A percentile compares a stretch with the other conserved stretches of the same genome.
phyloP scores from a whole-genome alignment of 148 eudicot genomes.

The Chenopodium berlandieri region DNA sequence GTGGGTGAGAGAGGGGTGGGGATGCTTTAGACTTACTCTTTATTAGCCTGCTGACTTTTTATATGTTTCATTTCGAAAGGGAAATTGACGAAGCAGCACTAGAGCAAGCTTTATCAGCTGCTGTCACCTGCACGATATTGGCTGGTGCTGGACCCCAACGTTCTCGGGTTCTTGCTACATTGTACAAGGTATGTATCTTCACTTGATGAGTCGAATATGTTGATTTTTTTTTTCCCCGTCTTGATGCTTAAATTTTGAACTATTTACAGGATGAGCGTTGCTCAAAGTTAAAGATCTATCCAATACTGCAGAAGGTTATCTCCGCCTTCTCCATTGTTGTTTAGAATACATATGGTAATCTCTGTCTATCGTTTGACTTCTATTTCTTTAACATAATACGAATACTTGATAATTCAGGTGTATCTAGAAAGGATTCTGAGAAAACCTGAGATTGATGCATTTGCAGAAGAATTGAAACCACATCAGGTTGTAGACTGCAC shows the following conservation, averaged over 20 bases:
- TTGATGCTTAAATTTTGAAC: conserved; percentile 11
- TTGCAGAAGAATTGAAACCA: conserved; percentile 93
- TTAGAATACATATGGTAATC: neutral
- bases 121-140: conserved; percentile 95
- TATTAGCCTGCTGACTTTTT: conserved; percentile 2
- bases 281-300: conserved; percentile 94
- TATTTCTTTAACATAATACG: neutral
- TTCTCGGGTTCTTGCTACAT: conserved; percentile 93
- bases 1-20: neutral
- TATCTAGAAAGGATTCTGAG: conserved; percentile 95
- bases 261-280: conserved; percentile 89
- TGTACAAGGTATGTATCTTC: conserved; percentile 67
- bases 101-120: conserved; percentile 94
- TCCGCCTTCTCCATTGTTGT: conserved; percentile 3
- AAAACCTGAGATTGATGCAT: conserved; percentile 97
- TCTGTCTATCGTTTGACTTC: neutral
- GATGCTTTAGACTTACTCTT: neutral
- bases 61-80: conserved; percentile 21
- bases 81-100: conserved; percentile 86
- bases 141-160: conserved; percentile 99
- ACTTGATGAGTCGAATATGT: conserved; percentile 2
- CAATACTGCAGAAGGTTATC: conserved; percentile 91
- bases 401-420: conserved; percentile 44
- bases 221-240: conserved; percentile 6
- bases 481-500: conserved; percentile 62